phyloP scores from a whole-genome alignment of 1,284 basidiomycete genomes.

The Stygiomarasmius scandens region DNA sequence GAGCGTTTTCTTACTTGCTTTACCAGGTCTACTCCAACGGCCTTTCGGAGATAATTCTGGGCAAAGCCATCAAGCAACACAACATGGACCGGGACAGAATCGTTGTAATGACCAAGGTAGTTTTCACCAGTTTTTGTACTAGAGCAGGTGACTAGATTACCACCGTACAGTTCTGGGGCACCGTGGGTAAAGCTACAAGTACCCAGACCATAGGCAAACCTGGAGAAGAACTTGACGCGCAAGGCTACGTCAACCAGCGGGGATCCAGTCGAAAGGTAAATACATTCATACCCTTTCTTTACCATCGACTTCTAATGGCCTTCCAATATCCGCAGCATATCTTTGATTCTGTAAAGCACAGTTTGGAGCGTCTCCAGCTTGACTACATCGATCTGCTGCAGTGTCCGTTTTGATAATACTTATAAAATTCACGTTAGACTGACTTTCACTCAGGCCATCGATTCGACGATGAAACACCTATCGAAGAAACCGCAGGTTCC shows the following conservation, averaged over 20 bases:
- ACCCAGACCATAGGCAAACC: conserved; percentile 1
- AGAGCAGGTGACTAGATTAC: not conserved
- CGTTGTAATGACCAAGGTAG: conserved; percentile 77
- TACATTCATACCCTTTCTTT: not conserved
- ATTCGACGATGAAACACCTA: conserved; percentile 55
- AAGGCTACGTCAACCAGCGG: conserved; percentile 62
- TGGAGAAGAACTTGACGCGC: conserved; percentile 6
- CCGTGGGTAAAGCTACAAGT: conserved; percentile 6
- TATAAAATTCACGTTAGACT: not conserved
- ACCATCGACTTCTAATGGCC: not conserved
- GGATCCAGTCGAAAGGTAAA: conserved; percentile 54
- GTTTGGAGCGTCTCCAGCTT: conserved; percentile 64
- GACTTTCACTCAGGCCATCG: conserved; percentile 44
- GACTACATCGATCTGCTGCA: conserved; percentile 70
- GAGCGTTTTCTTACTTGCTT: not conserved
- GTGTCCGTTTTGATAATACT: not conserved
- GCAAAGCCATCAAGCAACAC: conserved; percentile 76
- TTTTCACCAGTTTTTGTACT: no score
- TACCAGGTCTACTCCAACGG: conserved; percentile 68
- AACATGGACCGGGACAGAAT: conserved; percentile 75
- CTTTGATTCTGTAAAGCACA: conserved; percentile 70
- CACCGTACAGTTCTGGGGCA: not conserved
- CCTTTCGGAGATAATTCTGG: conserved; percentile 71
- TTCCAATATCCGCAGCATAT: conserved; percentile 55
- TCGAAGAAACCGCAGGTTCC: conserved; percentile 41